phyloP scores from a whole-genome alignment of 2,329 filamentous ascomycete species.

The Davidsoniella neocaledoniae region DNA sequence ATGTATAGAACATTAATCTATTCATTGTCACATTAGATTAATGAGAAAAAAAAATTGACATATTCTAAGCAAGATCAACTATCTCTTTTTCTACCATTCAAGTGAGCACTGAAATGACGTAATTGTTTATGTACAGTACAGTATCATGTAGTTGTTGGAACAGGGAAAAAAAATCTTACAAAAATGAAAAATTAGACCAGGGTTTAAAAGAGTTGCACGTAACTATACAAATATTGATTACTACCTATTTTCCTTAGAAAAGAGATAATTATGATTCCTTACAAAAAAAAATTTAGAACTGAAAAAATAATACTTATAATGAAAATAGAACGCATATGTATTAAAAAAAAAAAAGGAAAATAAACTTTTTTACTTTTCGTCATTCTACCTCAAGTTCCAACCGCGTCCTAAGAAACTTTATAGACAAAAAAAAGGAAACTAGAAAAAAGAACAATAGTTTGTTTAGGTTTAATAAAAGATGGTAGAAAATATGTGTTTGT shows the following conservation, averaged over 20 bases:
- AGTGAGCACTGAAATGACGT: too few species aligned
- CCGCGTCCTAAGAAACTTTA: constrained; percentile 5
- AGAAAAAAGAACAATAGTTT: neutral
- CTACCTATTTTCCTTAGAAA: too few species aligned
- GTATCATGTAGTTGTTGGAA: too few species aligned
- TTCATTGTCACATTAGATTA: neutral
- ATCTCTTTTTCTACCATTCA: too few species aligned
- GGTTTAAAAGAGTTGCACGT: neutral
- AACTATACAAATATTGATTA: too few species aligned
- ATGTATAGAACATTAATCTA: neutral
- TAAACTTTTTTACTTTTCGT: constrained; percentile 11
- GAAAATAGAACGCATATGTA: neutral
- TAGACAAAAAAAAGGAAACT: neutral
- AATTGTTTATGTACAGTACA: neutral
- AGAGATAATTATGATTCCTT: too few species aligned
- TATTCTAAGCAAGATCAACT: too few species aligned
- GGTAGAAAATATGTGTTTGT: neutral
- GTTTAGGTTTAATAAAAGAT: neutral
- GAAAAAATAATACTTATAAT: neutral
- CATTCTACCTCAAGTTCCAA: constrained; percentile 6
- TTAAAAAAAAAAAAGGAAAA: neutral
- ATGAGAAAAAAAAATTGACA: neutral
- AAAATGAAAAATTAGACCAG: too few species aligned
- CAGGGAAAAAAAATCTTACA: too few species aligned
- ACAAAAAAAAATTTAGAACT: too few species aligned